Percentiles rank a stretch among this genome's conserved stretches.
These are phyloP conservation scores for Cardiosporidium cionae DNA, from an alignment of 169 alveolate species.

Conservation along the genomic window DNA sequence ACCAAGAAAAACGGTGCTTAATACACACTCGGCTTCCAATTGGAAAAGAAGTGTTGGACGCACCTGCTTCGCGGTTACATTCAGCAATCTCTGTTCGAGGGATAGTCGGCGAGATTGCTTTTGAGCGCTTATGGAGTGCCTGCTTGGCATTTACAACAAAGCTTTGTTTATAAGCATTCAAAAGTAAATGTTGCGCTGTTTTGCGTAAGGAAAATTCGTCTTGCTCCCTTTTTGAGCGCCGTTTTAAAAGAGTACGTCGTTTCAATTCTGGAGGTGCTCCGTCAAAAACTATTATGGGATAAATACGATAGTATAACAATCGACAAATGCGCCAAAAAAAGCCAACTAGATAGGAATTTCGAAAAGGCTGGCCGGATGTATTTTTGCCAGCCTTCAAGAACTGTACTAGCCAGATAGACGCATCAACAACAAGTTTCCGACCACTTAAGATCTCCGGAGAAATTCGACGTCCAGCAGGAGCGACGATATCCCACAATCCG, in stretches of 20 bases:
- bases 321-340: conserved; percentile 53
- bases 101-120: too few relatives aligned
- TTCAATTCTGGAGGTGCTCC: conserved; percentile 67
- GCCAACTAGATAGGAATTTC: not conserved
- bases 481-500: conserved; percentile 72
- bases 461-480: conserved; percentile 74
- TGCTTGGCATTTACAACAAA: too few relatives aligned
- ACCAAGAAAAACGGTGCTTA: too few relatives aligned
- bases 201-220: not conserved
- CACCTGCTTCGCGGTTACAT: too few relatives aligned
- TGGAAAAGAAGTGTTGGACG: too few relatives aligned
- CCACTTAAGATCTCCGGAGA: conserved; percentile 65
- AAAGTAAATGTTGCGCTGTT: not conserved
- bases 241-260: conserved; percentile 40
- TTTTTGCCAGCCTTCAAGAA: not conserved
- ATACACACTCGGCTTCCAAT: too few relatives aligned
- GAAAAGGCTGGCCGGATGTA: not conserved
- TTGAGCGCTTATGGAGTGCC: too few relatives aligned
- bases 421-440: conserved; percentile 71
- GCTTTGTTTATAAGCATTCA: not conserved
- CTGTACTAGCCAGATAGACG: conserved; percentile 64
- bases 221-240: conserved; percentile 20
- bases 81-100: too few relatives aligned
- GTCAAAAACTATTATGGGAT: conserved; percentile 68
- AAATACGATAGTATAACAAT: conserved; percentile 56